phyloP scores from a whole-genome alignment of 2,329 filamentous ascomycete genomes.

The Pestalotiopsis sp. region DNA sequence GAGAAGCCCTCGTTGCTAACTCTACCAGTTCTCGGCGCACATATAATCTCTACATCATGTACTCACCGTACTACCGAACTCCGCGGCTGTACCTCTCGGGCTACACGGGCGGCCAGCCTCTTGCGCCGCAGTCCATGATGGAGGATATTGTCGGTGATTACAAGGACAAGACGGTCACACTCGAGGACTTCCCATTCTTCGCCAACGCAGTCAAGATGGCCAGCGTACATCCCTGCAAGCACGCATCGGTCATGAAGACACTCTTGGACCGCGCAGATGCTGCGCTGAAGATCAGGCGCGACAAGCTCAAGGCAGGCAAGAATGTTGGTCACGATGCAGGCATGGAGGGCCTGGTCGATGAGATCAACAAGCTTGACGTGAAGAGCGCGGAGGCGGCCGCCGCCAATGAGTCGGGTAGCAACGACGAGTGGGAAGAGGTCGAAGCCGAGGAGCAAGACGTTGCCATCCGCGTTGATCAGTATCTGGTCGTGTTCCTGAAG shows the following conservation, averaged over 20 bases:
- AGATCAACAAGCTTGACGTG: slow-evolving; percentile 67
- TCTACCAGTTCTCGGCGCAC: slow-evolving; percentile 73
- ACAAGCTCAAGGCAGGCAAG: slow-evolving; percentile 71
- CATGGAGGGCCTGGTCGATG: slow-evolving; percentile 84
- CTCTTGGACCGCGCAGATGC: slow-evolving; percentile 93
- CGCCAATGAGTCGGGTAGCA: slow-evolving; percentile 42
- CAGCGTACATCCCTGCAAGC: slow-evolving; percentile 94
- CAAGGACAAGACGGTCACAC: slow-evolving; percentile 97
- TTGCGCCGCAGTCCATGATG: slow-evolving; percentile 87
- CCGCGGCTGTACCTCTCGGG: slow-evolving; percentile 93
- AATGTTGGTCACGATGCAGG: slow-evolving; percentile 52
- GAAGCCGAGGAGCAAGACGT: slow-evolving; percentile 70
- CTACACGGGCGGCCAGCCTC: slow-evolving; percentile 79
- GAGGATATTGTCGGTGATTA: slow-evolving; percentile 96
- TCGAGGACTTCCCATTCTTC: slow-evolving; percentile 97
- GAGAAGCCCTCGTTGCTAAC: slow-evolving; percentile 12
- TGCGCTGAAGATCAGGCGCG: slow-evolving; percentile 82
- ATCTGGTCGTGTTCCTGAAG: slow-evolving; percentile 84
- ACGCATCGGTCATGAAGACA: slow-evolving; percentile 97
- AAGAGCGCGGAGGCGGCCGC: slow-evolving; percentile 52
- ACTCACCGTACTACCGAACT: slow-evolving; percentile 94
- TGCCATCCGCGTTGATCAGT: slow-evolving; percentile 85
- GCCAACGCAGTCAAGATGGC: slow-evolving; percentile 92
- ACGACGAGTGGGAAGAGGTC: slow-evolving; percentile 67
- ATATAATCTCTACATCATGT: slow-evolving; percentile 99